phyloP scores from a whole-genome alignment of 2,329 filamentous ascomycete species.

The Colletotrichum tanaceti region DNA sequence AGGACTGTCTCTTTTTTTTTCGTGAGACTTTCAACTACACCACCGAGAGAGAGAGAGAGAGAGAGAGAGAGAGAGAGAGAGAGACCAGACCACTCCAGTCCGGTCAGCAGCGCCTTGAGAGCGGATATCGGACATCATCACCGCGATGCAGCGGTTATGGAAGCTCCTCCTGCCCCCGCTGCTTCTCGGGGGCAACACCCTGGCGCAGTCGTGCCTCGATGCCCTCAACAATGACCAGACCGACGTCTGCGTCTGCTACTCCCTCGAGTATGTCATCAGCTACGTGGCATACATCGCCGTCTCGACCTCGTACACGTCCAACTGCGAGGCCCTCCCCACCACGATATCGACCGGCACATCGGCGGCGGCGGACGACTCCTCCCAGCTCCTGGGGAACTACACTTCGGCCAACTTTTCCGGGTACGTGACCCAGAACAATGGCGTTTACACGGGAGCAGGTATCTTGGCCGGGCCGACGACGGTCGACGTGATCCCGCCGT shows the following conservation, averaged over 20 bases:
- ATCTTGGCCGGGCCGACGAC: conserved; percentile 29
- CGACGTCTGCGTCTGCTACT: conserved; percentile 32
- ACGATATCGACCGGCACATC: neutral
- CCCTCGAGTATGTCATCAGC: conserved; percentile 33
- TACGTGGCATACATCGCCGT: conserved; percentile 36
- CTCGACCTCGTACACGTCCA: conserved; percentile 32
- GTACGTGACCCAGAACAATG: conserved; percentile 22
- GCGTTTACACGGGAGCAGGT: conserved; percentile 25
- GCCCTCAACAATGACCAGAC: conserved; percentile 25
- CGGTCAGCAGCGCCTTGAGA: no score
- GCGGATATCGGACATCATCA: neutral
- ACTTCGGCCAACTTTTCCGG: conserved; percentile 6
- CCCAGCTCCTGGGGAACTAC: neutral
- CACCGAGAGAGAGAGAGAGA: no score
- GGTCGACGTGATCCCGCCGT: neutral
- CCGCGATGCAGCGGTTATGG: conserved; percentile 8
- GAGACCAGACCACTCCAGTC: no score
- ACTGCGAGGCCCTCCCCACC: conserved; percentile 19
- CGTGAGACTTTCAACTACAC: no score
- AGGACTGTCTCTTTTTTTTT: no score
- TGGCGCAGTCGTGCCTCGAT: conserved; percentile 33
- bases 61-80: no score
- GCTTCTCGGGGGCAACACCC: conserved; percentile 11
- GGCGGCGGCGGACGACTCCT: no score
- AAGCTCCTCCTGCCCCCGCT: conserved; percentile 21